Percentiles rank a stretch among this genome's conserved stretches.
Evolutionary conservation across 2,329 filamentous ascomycete genomes (phyloP).

Genomic region (Microthyrium microscopicum): DNA sequence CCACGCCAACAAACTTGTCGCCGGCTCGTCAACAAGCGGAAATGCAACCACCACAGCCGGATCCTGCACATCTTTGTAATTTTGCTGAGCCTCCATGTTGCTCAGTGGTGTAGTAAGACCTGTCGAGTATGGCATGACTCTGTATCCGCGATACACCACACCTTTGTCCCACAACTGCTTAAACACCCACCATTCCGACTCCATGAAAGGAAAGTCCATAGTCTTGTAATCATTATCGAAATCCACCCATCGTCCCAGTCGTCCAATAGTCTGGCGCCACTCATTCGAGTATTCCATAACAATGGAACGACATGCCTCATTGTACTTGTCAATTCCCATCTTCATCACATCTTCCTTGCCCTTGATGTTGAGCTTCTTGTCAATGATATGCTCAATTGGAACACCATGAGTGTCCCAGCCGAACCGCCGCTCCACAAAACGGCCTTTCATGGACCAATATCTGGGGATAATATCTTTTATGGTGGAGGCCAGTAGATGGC

Average conservation of each 20-base stretch:
- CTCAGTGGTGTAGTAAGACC: constrained; percentile 76
- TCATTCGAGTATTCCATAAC: constrained; percentile 82
- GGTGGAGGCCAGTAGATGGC: constrained; percentile 73
- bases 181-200: constrained; percentile 93
- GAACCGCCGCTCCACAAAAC: constrained; percentile 79
- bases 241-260: constrained; percentile 88
- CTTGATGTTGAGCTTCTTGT: constrained; percentile 84
- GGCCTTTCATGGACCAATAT: constrained; percentile 96
- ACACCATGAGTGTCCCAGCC: constrained; percentile 94
- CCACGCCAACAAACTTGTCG: constrained; percentile 67
- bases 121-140: constrained; percentile 91
- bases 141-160: constrained; percentile 74
- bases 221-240: constrained; percentile 98
- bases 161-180: constrained; percentile 84
- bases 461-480: constrained; percentile 95
- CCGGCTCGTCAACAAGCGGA: constrained; percentile 60
- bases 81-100: constrained; percentile 88
- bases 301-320: constrained; percentile 77
- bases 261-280: constrained; percentile 76
- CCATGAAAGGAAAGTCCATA: constrained; percentile 93
- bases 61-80: constrained; percentile 86
- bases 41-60: constrained; percentile 81
- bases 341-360: constrained; percentile 75
- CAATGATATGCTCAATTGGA: constrained; percentile 92
- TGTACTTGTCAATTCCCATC: constrained; percentile 78